Percentiles rank a stretch among this genome's conserved stretches.
Evolutionary conservation across 2,329 filamentous ascomycete genomes (phyloP).

Genomic region (Fusarium lateritium): DNA sequence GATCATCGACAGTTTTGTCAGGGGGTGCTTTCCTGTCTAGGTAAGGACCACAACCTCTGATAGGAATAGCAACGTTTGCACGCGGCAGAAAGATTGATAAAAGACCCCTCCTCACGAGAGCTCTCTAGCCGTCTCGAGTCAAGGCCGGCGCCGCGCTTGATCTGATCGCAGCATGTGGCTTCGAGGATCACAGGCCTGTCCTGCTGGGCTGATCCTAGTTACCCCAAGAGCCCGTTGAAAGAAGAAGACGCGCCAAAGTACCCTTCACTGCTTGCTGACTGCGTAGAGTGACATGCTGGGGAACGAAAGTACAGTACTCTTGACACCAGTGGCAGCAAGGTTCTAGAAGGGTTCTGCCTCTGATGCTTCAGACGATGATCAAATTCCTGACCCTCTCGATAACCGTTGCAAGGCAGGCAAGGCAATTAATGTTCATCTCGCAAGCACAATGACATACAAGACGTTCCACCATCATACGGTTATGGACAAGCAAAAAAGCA

Average conservation of each 20-base stretch:
- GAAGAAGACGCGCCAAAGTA: slow-evolving; percentile 21
- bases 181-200: slow-evolving; percentile 45
- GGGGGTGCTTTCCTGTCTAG: slow-evolving; percentile 32
- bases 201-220: slow-evolving; percentile 45
- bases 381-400: slow-evolving; percentile 17
- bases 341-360: slow-evolving; percentile 42
- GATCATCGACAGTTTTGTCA: slow-evolving; percentile 35
- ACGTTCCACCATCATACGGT: slow-evolving; percentile 50
- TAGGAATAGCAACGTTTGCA: slow-evolving; percentile 43
- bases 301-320: background rate
- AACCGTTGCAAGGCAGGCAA: slow-evolving; percentile 16
- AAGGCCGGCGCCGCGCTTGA: slow-evolving; percentile 39
- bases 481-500: slow-evolving; percentile 9
- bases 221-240: slow-evolving; percentile 4
- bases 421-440: slow-evolving; percentile 1
- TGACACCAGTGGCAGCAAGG: slow-evolving; percentile 11
- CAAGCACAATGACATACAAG: slow-evolving; percentile 35
- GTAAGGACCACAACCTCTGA: slow-evolving; percentile 32
- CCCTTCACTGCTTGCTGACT: slow-evolving; percentile 4
- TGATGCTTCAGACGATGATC: slow-evolving; percentile 28
- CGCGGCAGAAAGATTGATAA: slow-evolving; percentile 42
- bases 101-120: slow-evolving; percentile 31
- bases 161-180: slow-evolving; percentile 50
- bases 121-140: slow-evolving; percentile 39
- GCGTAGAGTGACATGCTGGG: slow-evolving; percentile 19